Conservation (phyloP, 106 monocot genomes). For the Ottelia alismoides region DNA sequence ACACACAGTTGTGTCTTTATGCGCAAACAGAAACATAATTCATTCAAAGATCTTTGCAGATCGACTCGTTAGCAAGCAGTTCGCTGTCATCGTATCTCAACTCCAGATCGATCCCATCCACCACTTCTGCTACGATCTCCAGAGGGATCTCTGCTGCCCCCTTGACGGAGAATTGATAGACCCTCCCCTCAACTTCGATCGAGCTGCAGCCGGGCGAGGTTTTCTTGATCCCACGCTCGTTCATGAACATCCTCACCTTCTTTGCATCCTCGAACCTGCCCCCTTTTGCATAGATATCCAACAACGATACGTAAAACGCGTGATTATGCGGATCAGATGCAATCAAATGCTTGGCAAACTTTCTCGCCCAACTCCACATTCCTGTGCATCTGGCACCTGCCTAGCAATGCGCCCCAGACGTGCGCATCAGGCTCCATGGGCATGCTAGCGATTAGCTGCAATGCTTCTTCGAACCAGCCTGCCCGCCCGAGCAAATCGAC, state of each 20-base stretch:
- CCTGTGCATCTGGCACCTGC: slow-evolving; percentile 33
- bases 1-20: too few species aligned
- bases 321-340: slow-evolving; percentile 26
- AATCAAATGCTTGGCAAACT: slow-evolving; percentile 19
- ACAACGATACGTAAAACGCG: slow-evolving; percentile 27
- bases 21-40: too few species aligned
- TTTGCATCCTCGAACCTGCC: slow-evolving; percentile 22
- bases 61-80: too few species aligned
- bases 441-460: slow-evolving; percentile 28
- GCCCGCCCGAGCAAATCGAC: slow-evolving; percentile 36
- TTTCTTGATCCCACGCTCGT: slow-evolving; percentile 22
- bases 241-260: slow-evolving; percentile 24
- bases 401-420: slow-evolving; percentile 46
- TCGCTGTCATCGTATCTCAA: too few species aligned
- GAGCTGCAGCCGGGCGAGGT: slow-evolving; percentile 27
- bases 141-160: slow-evolving; percentile 1
- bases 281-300: slow-evolving; percentile 35
- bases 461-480: slow-evolving; percentile 29
- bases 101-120: slow-evolving; percentile 10
- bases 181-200: slow-evolving; percentile 33
- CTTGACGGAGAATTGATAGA: slow-evolving; percentile 29
- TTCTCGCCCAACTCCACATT: slow-evolving; percentile 29
- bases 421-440: slow-evolving; percentile 31
- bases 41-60: too few species aligned
- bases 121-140: slow-evolving; percentile 15